These are phyloP conservation scores for Saraca asoca DNA, from an alignment of 331 rosid genomes.

Conservation along the genomic window DNA sequence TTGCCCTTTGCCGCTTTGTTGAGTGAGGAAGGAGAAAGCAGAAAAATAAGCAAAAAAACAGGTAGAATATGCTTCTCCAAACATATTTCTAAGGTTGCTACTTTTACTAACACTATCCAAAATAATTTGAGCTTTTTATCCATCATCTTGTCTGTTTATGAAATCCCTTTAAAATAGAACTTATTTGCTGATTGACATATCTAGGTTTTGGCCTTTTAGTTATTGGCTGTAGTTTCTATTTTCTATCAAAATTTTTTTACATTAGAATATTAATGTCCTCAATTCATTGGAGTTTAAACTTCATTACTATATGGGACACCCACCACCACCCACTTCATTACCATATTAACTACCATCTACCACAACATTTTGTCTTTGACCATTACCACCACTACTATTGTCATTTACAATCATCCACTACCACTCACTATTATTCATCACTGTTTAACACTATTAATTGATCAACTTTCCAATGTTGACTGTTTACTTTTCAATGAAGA, in stretches of 20 bases:
- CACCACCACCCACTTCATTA: too few relatives aligned
- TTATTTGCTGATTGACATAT: slow-evolving; percentile 22
- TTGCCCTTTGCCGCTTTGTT: neutral
- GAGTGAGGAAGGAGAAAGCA: neutral
- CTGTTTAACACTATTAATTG: too few relatives aligned
- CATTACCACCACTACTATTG: too few relatives aligned
- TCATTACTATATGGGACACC: too few relatives aligned
- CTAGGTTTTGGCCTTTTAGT: neutral
- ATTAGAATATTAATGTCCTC: slow-evolving; percentile 3
- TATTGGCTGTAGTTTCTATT: neutral
- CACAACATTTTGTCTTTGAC: too few relatives aligned
- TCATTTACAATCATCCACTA: too few relatives aligned
- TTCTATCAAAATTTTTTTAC: too few relatives aligned
- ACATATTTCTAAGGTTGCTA: neutral
- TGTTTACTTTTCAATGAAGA: too few relatives aligned
- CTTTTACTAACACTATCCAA: neutral
- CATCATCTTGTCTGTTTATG: neutral
- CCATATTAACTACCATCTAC: too few relatives aligned
- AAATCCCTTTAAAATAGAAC: neutral
- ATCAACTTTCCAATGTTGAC: too few relatives aligned
- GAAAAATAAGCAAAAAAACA: neutral
- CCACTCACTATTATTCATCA: too few relatives aligned
- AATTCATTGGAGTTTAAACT: slow-evolving; percentile 1
- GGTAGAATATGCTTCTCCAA: too few relatives aligned
- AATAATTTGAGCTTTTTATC: slow-evolving; percentile 2